Percentiles rank a stretch among this genome's conserved stretches.
Conservation (phyloP, 2,329 filamentous ascomycete species). For the Claviceps humidiphila region DNA sequence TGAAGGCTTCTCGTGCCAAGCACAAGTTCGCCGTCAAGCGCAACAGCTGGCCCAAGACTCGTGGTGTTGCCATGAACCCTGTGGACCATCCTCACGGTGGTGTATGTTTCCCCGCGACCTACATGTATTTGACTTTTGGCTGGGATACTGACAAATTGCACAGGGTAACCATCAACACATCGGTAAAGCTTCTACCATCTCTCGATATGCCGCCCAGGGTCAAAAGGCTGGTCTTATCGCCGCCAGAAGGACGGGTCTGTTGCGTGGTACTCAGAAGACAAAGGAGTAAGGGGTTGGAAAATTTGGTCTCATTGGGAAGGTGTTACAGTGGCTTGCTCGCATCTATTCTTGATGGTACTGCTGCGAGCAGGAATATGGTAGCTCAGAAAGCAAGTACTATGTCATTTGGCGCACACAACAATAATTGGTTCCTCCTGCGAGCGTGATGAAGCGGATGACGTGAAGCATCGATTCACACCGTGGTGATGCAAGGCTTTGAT, state of each 20-base stretch:
- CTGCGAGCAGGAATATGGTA: constrained; percentile 33
- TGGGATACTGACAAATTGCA: constrained; percentile 28
- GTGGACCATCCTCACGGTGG: constrained; percentile 98
- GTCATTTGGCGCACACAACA: constrained; percentile 36
- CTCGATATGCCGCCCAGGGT: constrained; percentile 91
- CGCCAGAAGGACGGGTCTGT: constrained; percentile 97
- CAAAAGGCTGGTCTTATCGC: constrained; percentile 99
- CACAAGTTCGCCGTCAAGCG: constrained; percentile 99
- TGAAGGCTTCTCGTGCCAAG: constrained; percentile 99
- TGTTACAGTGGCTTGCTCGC: constrained; percentile 51
- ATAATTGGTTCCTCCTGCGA: constrained; percentile 47
- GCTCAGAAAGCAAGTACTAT: constrained; percentile 35
- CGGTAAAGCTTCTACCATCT: constrained; percentile 99
- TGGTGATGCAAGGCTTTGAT: not conserved
- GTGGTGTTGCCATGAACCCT: constrained; percentile 99
- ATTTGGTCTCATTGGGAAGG: constrained; percentile 48
- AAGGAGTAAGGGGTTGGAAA: constrained; percentile 65
- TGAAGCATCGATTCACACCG: constrained; percentile 4
- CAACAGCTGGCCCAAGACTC: constrained; percentile 99
- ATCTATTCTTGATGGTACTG: constrained; percentile 39
- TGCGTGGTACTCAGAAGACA: constrained; percentile 99
- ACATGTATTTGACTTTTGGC: not conserved
- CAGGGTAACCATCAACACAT: constrained; percentile 99
- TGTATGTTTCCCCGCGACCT: constrained; percentile 36
- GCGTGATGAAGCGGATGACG: constrained; percentile 6